A percentile compares a stretch with the other conserved stretches of the same genome.
Evolutionary conservation across 1,284 basidiomycete species (phyloP).

Genomic region (Tilletiopsis washingtonensis): DNA sequence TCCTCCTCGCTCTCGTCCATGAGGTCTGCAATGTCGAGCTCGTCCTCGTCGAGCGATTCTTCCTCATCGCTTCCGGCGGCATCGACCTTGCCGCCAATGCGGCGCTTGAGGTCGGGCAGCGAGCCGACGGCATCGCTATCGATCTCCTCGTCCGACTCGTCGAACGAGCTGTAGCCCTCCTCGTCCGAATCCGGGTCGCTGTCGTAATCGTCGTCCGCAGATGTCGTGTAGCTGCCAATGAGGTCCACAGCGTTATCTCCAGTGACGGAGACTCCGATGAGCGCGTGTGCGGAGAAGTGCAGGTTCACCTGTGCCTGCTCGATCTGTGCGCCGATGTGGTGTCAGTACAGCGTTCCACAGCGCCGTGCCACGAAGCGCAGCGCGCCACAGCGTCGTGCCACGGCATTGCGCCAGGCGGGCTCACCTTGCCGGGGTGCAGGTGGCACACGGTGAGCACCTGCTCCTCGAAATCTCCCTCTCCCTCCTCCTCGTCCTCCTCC

Average conservation of each 20-base stretch:
- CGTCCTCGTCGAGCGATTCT: slow-evolving; percentile 52
- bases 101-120: background rate
- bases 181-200: slow-evolving; percentile 51
- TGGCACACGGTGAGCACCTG: slow-evolving; percentile 50
- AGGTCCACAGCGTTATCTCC: slow-evolving; percentile 82
- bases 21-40: slow-evolving; percentile 41
- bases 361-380: slow-evolving; percentile 58
- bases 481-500: slow-evolving; percentile 12
- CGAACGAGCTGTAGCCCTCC: slow-evolving; percentile 26
- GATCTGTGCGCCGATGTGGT: slow-evolving; percentile 59
- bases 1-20: slow-evolving; percentile 28
- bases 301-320: slow-evolving; percentile 61
- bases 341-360: background rate
- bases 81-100: slow-evolving; percentile 5
- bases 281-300: slow-evolving; percentile 63
- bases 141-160: slow-evolving; percentile 52
- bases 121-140: slow-evolving; percentile 51
- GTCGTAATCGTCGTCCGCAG: slow-evolving; percentile 48
- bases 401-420: background rate
- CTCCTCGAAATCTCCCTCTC: slow-evolving; percentile 50
- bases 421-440: slow-evolving; percentile 51
- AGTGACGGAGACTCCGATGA: slow-evolving; percentile 60
- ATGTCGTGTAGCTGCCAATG: slow-evolving; percentile 76
- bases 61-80: slow-evolving; percentile 55
- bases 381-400: slow-evolving; percentile 56